Evolutionary conservation across 169 alveolate genomes (phyloP), one percentile per base, ranked within the genome.

Genomic region (Plasmodium coatneyi): DNA sequence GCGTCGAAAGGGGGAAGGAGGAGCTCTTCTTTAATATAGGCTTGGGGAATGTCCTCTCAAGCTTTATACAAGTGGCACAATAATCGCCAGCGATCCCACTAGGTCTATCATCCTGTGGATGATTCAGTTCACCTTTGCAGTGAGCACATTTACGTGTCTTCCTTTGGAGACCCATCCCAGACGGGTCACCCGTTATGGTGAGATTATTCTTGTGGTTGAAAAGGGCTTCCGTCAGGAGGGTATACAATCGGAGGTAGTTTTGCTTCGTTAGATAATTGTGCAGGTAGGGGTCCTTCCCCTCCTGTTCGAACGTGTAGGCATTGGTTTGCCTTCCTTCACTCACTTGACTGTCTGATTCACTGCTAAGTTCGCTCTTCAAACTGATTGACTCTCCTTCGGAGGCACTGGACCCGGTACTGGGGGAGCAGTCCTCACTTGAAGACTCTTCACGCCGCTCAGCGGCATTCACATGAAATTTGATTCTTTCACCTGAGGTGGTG

Each of bases 21-120:
- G 49, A 3, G 30, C 41, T 78, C 32, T 87, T 87, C 70, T 87
- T 87, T 78, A 87, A 87, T 32, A 87, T 87, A 19, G 93, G 80
- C 30, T 87, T 87, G 12, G 71, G 71, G 7, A 28, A 19, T 39
- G 25, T 76, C n/a, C 12, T 60, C n/a, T 72, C 60, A 5, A 9
- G 32, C 0, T 10, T 52, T 30, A 16, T 28, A 6, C 28, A 25
- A 16, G 56, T 22, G 6, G 34, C 6, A 19, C 30, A 70, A 54
- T 16, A 32, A 49, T 10, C 34, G 19, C 39, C 39, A 16, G 41
- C 25, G 9, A 14, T n/a, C 70, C 41, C 54, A 52, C 46, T 80
- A 3, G 22, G 52, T 46, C 14, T 80, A 34, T 16, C 56, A 12
- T 80, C 86, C 5, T 46, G 7, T 5, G 22, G 32, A 22, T 6